Percentiles rank a stretch among this genome's conserved stretches.
Conservation (phyloP, 306 rosid genomes). For the Coriaria nepalensis region DNA sequence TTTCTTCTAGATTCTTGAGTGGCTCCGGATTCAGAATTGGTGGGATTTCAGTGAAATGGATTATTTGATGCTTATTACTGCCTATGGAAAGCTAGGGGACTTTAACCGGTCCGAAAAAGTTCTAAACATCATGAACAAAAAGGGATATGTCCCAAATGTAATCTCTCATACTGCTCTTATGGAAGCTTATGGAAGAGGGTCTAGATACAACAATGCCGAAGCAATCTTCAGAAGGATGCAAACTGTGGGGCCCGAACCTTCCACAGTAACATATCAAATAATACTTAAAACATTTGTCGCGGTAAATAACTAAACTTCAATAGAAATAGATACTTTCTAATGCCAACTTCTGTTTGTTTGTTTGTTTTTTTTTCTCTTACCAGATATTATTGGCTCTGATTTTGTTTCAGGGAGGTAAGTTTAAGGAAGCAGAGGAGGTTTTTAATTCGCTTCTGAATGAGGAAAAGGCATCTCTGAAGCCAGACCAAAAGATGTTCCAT, state of each 20-base stretch:
- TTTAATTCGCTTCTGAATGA: conserved; percentile 51
- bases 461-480: conserved; percentile 55
- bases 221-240: conserved; percentile 90
- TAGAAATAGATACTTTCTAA: neutral
- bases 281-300: conserved; percentile 68
- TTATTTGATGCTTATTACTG: conserved; percentile 80
- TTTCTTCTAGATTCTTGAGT: conserved; percentile 62
- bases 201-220: conserved; percentile 68
- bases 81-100: conserved; percentile 82
- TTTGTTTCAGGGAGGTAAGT: conserved; percentile 51
- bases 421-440: conserved; percentile 76
- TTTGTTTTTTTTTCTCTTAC: neutral
- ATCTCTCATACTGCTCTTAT: conserved; percentile 86
- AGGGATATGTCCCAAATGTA: conserved; percentile 56
- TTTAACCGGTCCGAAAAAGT: conserved; percentile 68
- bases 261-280: conserved; percentile 78
- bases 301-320: conserved; percentile 23
- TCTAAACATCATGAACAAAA: conserved; percentile 56
- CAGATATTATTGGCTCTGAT: neutral
- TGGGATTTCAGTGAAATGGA: conserved; percentile 89
- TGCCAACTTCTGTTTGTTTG: neutral
- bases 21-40: conserved; percentile 78
- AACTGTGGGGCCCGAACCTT: conserved; percentile 81
- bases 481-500: conserved; percentile 88
- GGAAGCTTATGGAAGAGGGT: conserved; percentile 93